Percentiles rank a stretch among this genome's conserved stretches.
Evolutionary conservation across 2,329 filamentous ascomycete genomes (phyloP).

Genomic region (Pseudocercospora eumusae): DNA sequence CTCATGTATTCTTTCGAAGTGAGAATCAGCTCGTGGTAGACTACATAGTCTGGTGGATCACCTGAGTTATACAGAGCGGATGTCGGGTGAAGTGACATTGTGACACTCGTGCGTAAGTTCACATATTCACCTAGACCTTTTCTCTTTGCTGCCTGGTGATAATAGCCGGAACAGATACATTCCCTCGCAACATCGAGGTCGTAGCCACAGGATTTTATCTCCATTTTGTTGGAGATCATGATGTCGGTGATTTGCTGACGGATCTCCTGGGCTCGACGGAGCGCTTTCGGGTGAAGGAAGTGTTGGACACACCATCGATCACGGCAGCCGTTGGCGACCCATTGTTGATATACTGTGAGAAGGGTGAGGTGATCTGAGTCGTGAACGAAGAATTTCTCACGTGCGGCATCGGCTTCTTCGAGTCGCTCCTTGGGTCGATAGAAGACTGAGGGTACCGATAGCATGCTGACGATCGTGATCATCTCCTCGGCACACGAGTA

Average conservation of each 20-base stretch:
- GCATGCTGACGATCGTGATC: slow-evolving; percentile 96
- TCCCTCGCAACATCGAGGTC: slow-evolving; percentile 96
- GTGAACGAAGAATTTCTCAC: slow-evolving; percentile 97
- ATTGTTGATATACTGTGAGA: slow-evolving; percentile 92
- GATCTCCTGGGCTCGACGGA: slow-evolving; percentile 89
- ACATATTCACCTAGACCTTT: slow-evolving; percentile 97
- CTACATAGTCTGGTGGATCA: slow-evolving; percentile 92
- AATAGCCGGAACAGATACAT: slow-evolving; percentile 97
- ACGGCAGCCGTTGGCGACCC: slow-evolving; percentile 85
- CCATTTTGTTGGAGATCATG: slow-evolving; percentile 91
- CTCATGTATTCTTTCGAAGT: slow-evolving; percentile 98
- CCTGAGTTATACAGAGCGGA: slow-evolving; percentile 89
- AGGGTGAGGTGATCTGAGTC: slow-evolving; percentile 96
- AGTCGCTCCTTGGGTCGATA: slow-evolving; percentile 95
- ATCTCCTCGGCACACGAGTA: slow-evolving; percentile 97
- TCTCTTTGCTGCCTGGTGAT: slow-evolving; percentile 93
- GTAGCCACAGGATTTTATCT: slow-evolving; percentile 82
- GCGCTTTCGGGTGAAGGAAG: slow-evolving; percentile 91
- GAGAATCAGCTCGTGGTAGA: slow-evolving; percentile 96
- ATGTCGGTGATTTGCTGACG: slow-evolving; percentile 91
- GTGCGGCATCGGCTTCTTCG: slow-evolving; percentile 91
- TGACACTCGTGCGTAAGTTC: slow-evolving; percentile 91
- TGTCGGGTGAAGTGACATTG: slow-evolving; percentile 91
- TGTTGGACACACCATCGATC: slow-evolving; percentile 92
- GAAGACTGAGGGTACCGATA: slow-evolving; percentile 94